Percentiles rank a stretch among this genome's conserved stretches.
Evolutionary conservation across 257 asterid species (phyloP).

Genomic region (Gentiana macrophylla): DNA sequence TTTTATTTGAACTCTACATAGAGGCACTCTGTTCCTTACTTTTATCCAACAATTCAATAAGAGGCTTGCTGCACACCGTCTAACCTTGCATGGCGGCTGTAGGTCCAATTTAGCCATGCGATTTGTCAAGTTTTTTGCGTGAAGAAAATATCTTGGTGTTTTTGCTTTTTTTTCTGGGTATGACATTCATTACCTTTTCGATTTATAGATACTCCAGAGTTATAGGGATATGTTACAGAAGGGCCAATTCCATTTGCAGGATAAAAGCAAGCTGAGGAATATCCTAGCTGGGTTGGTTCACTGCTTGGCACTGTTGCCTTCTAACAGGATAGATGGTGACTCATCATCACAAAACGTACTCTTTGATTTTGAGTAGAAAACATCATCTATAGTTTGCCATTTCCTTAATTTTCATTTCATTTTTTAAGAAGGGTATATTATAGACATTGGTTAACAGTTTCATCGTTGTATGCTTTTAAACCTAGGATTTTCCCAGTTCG

Average conservation of each 20-base stretch:
- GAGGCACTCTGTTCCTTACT: not conserved
- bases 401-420: not conserved
- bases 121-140: too few species aligned
- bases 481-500: too few species aligned
- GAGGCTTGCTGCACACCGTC: too few species aligned
- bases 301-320: constrained; percentile 71
- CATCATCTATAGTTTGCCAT: not conserved
- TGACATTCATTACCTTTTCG: constrained; percentile 1
- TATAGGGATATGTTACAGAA: constrained; percentile 54
- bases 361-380: constrained; percentile 1
- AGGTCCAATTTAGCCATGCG: too few species aligned
- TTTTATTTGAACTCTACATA: too few species aligned
- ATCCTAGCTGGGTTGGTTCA: constrained; percentile 58
- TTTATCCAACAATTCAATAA: too few species aligned
- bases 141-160: too few species aligned
- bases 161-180: not conserved
- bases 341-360: constrained; percentile 44
- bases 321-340: constrained; percentile 35
- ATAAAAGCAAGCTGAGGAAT: constrained; percentile 59
- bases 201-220: constrained; percentile 62
- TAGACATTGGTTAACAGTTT: not conserved
- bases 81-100: too few species aligned
- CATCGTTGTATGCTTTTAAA: not conserved
- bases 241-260: constrained; percentile 65
- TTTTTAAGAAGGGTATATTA: too few species aligned